Base-by-base conservation (phyloP, 148 eudicot species). In the Camellia sinensis region DNA sequence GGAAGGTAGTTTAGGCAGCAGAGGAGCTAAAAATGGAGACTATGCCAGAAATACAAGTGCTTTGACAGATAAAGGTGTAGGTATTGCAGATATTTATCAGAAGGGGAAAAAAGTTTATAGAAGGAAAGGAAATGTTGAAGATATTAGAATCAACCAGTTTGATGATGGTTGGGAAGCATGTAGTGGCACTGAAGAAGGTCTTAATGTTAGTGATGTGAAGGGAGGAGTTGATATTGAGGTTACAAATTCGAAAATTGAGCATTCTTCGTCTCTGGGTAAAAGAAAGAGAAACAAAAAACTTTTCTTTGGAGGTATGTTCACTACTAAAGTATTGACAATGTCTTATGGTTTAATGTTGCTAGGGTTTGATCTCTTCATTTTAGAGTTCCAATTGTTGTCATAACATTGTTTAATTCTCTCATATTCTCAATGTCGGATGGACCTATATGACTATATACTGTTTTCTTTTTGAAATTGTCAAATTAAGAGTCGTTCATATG, bases 161-260 rank as follows among this genome's bases (percentile, higher is more conserved):
- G 95, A 90, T 92, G 95, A 94, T 71, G 81, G 82, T 67, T 83
- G 86, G 84, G 97, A 92, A 84, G 92, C 94, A 37, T 91, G 92
- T 80, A 94, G 94, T 82, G 91, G 90, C 63, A 91, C 92, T 9
- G 94, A 89, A 81, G 95, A 85, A 86, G 91, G 89, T 62, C 94
- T 85, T 83, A 80, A 73, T 82, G 57, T 88, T 7, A 79, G 87
- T 67, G 82, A 84, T 71, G 76, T 80, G 46, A 87, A 84, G 73
- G 77, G 86, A 74, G 90, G 87, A 76, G 75, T 79, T 73, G 87
- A 84, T 13, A 67, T 79, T 74, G 90, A 88, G 78, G 81, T 80
- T 76, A 79, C 85, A 81, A 89, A 89, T 83, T 71, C 81, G 57
- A 84, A 80, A 74, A 67, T 67, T 76, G 79, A 76, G 65, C 83